Conservation (phyloP, 2,329 filamentous ascomycete genomes). For the Pseudocercospora crystallina region DNA sequence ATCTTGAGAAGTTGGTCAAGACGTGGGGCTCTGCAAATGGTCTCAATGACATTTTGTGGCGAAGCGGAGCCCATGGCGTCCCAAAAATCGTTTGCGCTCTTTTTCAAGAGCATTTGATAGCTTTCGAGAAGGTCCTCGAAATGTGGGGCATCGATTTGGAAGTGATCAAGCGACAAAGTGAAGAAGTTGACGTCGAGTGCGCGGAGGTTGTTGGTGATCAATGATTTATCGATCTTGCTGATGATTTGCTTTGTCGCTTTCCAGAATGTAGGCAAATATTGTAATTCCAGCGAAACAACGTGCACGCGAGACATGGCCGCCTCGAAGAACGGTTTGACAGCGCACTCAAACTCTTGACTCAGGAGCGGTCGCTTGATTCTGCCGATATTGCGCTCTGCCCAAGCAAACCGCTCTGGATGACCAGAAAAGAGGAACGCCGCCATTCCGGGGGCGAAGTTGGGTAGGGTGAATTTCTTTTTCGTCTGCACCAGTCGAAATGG, state of each 20-base stretch:
- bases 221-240: conserved; percentile 67
- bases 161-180: conserved; percentile 61
- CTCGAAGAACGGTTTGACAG: conserved; percentile 71
- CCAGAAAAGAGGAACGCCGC: conserved; percentile 79
- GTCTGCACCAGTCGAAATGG: conserved; percentile 80
- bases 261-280: conserved; percentile 74
- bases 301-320: conserved; percentile 65
- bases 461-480: conserved; percentile 70
- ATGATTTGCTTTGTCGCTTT: conserved; percentile 72
- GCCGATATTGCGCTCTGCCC: conserved; percentile 69
- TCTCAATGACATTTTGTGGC: conserved; percentile 77
- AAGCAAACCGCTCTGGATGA: conserved; percentile 62
- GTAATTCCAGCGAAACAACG: conserved; percentile 51
- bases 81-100: conserved; percentile 81
- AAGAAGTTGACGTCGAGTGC: conserved; percentile 72
- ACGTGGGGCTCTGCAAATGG: conserved; percentile 72
- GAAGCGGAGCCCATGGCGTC: conserved; percentile 79
- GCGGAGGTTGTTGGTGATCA: conserved; percentile 76
- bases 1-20: conserved; percentile 62
- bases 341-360: conserved; percentile 80
- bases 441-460: conserved; percentile 76
- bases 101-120: conserved; percentile 69
- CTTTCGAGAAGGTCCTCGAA: conserved; percentile 69
- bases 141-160: conserved; percentile 54
- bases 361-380: conserved; percentile 64